Base-by-base conservation (phyloP, 2,329 filamentous ascomycete genomes). In the Tolypocladium ophioglossoides region DNA sequence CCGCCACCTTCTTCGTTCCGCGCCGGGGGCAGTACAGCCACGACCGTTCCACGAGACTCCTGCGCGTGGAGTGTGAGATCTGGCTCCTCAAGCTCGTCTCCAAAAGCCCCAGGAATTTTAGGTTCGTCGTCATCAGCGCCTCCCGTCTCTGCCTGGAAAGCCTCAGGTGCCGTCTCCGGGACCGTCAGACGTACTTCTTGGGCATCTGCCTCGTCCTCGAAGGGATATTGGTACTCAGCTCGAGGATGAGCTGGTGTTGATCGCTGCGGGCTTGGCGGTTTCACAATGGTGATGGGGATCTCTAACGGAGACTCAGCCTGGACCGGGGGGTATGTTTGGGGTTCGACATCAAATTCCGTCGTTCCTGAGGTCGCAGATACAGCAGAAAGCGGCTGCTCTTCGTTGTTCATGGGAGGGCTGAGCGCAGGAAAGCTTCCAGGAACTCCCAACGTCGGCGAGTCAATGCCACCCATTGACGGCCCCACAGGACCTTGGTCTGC, bases 261-360 rank as follows among this genome's bases (percentile, higher is more conserved):
- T 20, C 57, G 56, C 38, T 65, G 66, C 8, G 68, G 64, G 51
- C 62, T 67, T 5, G 65, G 62, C 27, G 66, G 62, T 51, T 66
- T 65, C 30, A 64, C 55, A 49, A 64, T 58, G 22, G 61, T 62
- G 49, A 62, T 61, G 49, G 62, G 61, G 16, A 63, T 59, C 39
- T 64, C 60, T 16, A 59, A 50, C 12, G 61, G 61, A 27, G 62
- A 52, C 12, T 64, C 58, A 27, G 70, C 65, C 46, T 69, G 71
- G 18, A 72, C 61, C 1, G 76, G 71, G 1, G 77, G 70, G 48
- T 83, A 79, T 1, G 78, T 80, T 64, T 90, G 86, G 24, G 83
- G 77, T 60, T 90, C 86, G n/a, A 76, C 78, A 59, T 91, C 87
- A 60, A 90, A 87, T 61, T 88, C 84, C 0, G 86, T 89, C 9